Conservation (phyloP, 495 filamentous ascomycete species). For the Beverwykella pulmonaria region DNA sequence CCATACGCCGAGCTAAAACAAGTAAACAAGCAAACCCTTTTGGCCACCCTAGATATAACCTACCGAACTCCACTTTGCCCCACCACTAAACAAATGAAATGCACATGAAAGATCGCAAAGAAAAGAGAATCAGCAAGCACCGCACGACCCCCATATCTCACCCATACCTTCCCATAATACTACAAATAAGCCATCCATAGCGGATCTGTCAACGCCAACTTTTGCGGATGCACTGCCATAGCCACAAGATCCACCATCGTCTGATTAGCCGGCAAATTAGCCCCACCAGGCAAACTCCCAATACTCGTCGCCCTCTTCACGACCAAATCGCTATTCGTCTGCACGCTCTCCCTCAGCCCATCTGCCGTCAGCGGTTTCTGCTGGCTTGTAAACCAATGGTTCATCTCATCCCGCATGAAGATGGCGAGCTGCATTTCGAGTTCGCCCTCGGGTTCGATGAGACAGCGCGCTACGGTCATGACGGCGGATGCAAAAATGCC, state of each 20-base stretch:
- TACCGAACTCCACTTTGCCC: no score
- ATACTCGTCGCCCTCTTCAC: slow-evolving; percentile 85
- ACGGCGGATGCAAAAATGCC: slow-evolving; percentile 89
- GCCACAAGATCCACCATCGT: slow-evolving; percentile 91
- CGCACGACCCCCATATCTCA: no score
- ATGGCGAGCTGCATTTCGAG: slow-evolving; percentile 89
- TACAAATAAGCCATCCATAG: slow-evolving; percentile 98
- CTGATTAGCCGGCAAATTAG: slow-evolving; percentile 86
- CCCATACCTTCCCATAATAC: no score
- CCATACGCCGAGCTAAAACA: no score
- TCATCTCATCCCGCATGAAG: slow-evolving; percentile 97
- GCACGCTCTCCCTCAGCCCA: slow-evolving; percentile 82
- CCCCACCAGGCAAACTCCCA: slow-evolving; percentile 58
- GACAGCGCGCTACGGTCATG: slow-evolving; percentile 93
- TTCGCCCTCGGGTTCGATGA: slow-evolving; percentile 86
- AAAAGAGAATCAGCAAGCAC: no score
- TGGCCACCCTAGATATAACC: no score
- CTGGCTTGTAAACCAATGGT: slow-evolving; percentile 89
- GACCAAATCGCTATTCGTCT: slow-evolving; percentile 83
- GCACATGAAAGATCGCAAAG: no score
- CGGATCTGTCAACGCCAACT: slow-evolving; percentile 80
- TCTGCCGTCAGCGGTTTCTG: slow-evolving; percentile 61
- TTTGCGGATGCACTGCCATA: slow-evolving; percentile 81
- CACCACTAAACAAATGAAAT: no score
- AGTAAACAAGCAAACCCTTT: no score